phyloP scores from a whole-genome alignment of 345 rosid genomes.

The Melaleuca quinquenervia region DNA sequence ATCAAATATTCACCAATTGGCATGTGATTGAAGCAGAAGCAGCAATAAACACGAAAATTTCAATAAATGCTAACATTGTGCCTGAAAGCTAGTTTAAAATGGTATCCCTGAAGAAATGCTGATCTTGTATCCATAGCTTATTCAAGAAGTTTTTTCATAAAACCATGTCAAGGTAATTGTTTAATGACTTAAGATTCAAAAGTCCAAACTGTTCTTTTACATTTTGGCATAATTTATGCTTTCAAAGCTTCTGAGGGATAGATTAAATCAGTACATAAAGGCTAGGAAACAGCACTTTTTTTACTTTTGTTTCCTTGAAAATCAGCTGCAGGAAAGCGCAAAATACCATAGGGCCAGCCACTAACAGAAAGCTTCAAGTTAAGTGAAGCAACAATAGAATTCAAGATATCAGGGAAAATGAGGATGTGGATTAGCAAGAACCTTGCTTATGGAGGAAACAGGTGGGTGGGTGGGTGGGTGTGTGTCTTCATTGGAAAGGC shows the following conservation, averaged over 20 bases:
- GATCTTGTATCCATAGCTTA: neutral
- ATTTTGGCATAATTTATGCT: neutral
- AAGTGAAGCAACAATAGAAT: neutral
- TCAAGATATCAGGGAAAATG: neutral
- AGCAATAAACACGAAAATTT: neutral
- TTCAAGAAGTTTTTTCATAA: neutral
- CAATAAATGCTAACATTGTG: neutral
- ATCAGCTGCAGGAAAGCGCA: neutral
- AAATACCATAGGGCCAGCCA: neutral
- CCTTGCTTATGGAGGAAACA: neutral
- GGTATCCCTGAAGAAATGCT: neutral
- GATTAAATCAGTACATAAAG: neutral
- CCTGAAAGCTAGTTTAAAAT: neutral
- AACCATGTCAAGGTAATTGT: neutral
- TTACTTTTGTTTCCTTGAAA: neutral
- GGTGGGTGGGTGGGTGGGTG: neutral
- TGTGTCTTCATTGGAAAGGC: neutral
- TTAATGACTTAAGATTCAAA: neutral
- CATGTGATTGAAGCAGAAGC: neutral
- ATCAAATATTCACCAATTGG: neutral
- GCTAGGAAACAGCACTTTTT: neutral
- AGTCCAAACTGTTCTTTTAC: neutral
- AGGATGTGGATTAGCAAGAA: neutral
- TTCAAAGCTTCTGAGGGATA: neutral
- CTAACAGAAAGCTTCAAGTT: neutral